Percentiles rank a stretch among this genome's conserved stretches.
Evolutionary conservation across 2,329 filamentous ascomycete species (phyloP).

Genomic region (Curvularia verruculosa): DNA sequence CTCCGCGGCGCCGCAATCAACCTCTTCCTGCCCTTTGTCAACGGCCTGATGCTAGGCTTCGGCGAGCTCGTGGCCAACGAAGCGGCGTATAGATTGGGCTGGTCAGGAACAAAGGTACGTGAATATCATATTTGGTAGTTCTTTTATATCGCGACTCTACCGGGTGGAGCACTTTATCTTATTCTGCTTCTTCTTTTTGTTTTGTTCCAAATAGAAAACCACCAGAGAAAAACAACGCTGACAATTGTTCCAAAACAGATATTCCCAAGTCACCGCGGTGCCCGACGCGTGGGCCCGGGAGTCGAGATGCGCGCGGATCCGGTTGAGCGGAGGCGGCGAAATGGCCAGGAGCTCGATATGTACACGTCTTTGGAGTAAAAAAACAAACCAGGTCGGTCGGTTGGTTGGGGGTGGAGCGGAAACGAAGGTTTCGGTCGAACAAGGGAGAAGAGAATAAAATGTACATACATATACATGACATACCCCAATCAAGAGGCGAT

Average conservation of each 20-base stretch:
- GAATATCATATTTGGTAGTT: no score
- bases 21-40: conserved; percentile 91
- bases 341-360: conserved; percentile 64
- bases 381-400: neutral
- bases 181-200: neutral
- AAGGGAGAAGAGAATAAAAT: neutral
- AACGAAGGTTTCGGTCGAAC: neutral
- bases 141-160: no score
- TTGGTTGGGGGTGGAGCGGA: neutral
- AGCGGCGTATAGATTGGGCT: conserved; percentile 88
- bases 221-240: neutral
- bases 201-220: neutral
- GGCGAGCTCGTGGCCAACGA: conserved; percentile 97
- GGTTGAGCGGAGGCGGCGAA: conserved; percentile 59
- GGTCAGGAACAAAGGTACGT: conserved; percentile 89
- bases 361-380: conserved; percentile 70
- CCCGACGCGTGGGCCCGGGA: conserved; percentile 76
- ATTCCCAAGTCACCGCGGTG: conserved; percentile 64
- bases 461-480: neutral
- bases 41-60: conserved; percentile 97
- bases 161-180: no score
- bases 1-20: conserved; percentile 92
- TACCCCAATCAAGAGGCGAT: neutral
- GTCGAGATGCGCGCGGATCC: conserved; percentile 78
- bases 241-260: conserved; percentile 52